These are phyloP conservation scores for Drechslera avenae DNA, from an alignment of 2,329 filamentous ascomycete species.

Conservation along the genomic window DNA sequence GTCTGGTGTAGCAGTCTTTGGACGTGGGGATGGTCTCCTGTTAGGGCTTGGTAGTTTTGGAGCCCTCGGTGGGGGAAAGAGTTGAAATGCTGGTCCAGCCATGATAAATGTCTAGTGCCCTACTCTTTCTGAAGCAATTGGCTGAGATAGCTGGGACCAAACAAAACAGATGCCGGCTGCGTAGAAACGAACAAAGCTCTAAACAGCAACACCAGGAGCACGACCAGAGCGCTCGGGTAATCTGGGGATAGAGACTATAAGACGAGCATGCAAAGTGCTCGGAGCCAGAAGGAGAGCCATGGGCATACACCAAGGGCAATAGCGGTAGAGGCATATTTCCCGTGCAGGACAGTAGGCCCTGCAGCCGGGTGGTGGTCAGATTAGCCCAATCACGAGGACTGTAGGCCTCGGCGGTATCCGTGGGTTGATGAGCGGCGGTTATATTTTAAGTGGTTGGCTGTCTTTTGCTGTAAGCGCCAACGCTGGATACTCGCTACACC, in stretches of 20 bases:
- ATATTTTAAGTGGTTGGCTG: conserved; percentile 45
- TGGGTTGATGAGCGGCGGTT: conserved; percentile 40
- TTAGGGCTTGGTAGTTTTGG: conserved; percentile 42
- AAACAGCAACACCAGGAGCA: conserved; percentile 23
- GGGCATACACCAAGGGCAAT: conserved; percentile 28
- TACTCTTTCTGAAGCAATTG: conserved; percentile 21
- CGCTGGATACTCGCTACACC: conserved; percentile 35
- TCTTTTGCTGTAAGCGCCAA: conserved; percentile 44
- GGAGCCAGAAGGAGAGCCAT: conserved; percentile 18
- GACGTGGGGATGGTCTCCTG: conserved; percentile 28
- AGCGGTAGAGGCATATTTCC: conserved; percentile 42
- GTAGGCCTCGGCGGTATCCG: conserved; percentile 42
- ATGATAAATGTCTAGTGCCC: conserved; percentile 29
- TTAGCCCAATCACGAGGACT: conserved; percentile 39
- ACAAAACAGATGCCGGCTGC: conserved; percentile 16
- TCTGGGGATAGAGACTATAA: conserved; percentile 45
- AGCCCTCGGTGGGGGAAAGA: conserved; percentile 47
- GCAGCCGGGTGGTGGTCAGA: conserved; percentile 30
- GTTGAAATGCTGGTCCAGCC: conserved; percentile 44
- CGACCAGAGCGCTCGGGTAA: conserved; percentile 30
- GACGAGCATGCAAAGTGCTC: conserved; percentile 19
- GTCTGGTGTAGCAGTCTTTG: conserved; percentile 39
- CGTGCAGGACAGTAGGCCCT: conserved; percentile 40
- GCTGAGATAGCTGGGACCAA: conserved; percentile 25
- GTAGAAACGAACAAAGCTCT: conserved; percentile 18